Evolutionary conservation across 371 early-diverging fungal genomes (phyloP).

Genomic region (Lichtheimia ramosa): DNA sequence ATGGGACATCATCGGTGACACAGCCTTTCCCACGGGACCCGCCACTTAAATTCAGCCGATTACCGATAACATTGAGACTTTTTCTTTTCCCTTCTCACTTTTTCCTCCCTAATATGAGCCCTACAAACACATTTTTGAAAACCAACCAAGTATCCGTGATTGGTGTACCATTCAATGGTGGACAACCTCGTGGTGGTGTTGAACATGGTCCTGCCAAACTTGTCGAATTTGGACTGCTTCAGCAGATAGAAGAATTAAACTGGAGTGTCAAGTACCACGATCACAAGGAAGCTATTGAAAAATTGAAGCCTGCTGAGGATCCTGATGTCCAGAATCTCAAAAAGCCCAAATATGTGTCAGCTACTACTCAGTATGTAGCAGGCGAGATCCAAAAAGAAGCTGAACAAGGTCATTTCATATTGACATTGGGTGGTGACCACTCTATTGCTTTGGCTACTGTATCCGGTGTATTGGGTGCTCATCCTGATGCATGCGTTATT

Average conservation of each 20-base stretch:
- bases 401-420: conserved; percentile 72
- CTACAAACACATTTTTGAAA: conserved; percentile 22
- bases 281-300: conserved; percentile 55
- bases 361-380: conserved; percentile 72
- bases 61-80: neutral
- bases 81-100: neutral
- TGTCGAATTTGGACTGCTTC: conserved; percentile 80
- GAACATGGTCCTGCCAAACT: conserved; percentile 86
- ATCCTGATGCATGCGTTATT: conserved; percentile 87
- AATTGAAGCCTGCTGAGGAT: conserved; percentile 62
- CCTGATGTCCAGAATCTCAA: conserved; percentile 77
- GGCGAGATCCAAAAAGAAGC: conserved; percentile 65
- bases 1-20: no score
- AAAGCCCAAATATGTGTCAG: conserved; percentile 83
- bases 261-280: conserved; percentile 76
- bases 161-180: conserved; percentile 78
- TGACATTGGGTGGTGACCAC: conserved; percentile 97
- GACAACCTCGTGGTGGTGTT: conserved; percentile 85
- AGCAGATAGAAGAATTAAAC: conserved; percentile 81
- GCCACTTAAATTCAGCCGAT: neutral
- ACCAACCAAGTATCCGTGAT: conserved; percentile 34
- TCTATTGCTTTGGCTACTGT: conserved; percentile 92
- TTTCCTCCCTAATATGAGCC: neutral
- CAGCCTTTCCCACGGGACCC: neutral
- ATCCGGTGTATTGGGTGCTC: conserved; percentile 75